Percentiles rank a stretch among this genome's conserved stretches.
Evolutionary conservation across 2,329 filamentous ascomycete species (phyloP).

Genomic region (Tolypocladium album): DNA sequence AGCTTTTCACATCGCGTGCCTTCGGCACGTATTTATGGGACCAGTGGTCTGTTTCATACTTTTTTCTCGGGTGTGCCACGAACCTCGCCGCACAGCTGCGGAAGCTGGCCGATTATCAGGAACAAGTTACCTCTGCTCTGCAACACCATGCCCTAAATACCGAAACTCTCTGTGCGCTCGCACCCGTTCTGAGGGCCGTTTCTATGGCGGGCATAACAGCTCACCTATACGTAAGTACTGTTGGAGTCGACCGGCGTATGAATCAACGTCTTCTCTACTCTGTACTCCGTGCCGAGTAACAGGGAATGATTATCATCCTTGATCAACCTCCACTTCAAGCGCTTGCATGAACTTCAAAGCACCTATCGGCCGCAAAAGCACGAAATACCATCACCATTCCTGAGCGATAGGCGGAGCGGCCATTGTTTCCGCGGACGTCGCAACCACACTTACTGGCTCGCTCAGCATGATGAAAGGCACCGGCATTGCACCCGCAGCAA

Average conservation of each 20-base stretch:
- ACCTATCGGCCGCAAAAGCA: neutral
- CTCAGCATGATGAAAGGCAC: neutral
- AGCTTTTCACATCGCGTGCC: slow-evolving; percentile 1
- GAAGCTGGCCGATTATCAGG: neutral
- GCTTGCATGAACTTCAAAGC: neutral
- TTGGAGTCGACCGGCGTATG: neutral
- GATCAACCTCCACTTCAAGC: neutral
- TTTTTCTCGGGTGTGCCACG: neutral
- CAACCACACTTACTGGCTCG: neutral
- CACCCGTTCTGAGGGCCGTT: neutral
- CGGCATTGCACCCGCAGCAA: neutral
- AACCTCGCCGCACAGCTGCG: neutral
- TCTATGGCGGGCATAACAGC: neutral
- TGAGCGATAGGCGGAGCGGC: neutral
- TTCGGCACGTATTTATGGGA: neutral
- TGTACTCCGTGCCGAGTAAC: neutral
- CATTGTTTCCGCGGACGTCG: too few species aligned
- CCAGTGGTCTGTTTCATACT: neutral
- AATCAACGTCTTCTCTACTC: neutral
- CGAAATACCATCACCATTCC: neutral
- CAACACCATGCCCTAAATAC: neutral
- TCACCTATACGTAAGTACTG: neutral
- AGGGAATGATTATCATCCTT: neutral
- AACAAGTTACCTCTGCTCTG: neutral
- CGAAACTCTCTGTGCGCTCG: neutral